phyloP scores from a whole-genome alignment of 352 stramenopile genomes.

The Phytophthora hibernalis region DNA sequence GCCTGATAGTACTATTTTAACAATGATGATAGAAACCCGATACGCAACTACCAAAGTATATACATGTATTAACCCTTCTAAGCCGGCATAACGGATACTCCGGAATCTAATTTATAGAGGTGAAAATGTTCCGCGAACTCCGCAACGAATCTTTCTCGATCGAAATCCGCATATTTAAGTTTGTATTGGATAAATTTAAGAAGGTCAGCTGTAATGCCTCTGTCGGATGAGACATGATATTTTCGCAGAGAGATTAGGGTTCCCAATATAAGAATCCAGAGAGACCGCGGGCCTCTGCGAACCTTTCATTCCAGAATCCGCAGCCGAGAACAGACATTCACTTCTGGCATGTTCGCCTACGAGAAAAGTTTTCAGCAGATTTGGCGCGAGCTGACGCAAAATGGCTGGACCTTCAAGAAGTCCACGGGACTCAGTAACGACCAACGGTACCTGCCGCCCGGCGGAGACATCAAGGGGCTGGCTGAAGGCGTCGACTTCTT shows the following conservation, averaged over 20 bases:
- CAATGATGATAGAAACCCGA: too few relatives aligned
- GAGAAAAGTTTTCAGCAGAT: too few relatives aligned
- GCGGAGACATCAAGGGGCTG: neutral
- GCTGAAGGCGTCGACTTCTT: conserved; percentile 12
- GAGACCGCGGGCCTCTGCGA: neutral
- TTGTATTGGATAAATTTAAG: conserved; percentile 15
- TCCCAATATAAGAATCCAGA: conserved; percentile 9
- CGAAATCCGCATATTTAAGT: conserved; percentile 14
- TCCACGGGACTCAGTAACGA: conserved; percentile 4
- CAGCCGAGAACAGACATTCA: neutral
- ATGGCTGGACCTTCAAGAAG: conserved; percentile 2
- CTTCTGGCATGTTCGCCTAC: conserved; percentile 2
- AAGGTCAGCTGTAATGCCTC: conserved; percentile 2
- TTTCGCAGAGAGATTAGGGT: neutral
- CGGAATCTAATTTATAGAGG: too few relatives aligned
- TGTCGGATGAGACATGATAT: conserved; percentile 14
- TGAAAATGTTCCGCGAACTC: neutral
- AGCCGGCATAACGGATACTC: too few relatives aligned
- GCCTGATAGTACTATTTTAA: too few relatives aligned
- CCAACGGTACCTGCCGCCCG: too few relatives aligned
- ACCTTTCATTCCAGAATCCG: conserved; percentile 6
- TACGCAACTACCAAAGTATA: too few relatives aligned
- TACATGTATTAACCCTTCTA: too few relatives aligned
- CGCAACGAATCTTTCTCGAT: neutral
- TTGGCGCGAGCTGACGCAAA: conserved; percentile 10